Base-by-base conservation (phyloP, 1,139 yeast species). In the Meyerozyma elateridarum region DNA sequence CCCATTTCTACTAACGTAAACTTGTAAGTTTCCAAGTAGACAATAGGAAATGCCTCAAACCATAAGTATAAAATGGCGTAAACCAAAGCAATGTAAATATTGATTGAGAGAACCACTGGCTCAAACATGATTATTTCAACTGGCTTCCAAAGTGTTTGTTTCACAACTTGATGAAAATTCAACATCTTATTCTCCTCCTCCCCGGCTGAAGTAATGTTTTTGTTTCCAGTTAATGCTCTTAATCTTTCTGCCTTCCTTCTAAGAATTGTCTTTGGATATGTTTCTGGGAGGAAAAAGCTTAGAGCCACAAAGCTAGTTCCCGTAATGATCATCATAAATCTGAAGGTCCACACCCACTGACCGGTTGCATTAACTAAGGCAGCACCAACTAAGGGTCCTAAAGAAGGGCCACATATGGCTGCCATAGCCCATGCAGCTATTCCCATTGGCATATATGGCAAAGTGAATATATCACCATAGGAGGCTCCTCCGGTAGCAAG, bases 401-500 rank as follows among this genome's bases (percentile, higher is more conserved):
- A 37, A 5, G 57, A 41, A 8, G 65, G 65, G 6, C 62, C 65
- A 37, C 52, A 47, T 12, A 58, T 54, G 1, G 59, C 57, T 29
- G 56, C 55, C 17, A 59, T 32, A n/a, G 55, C 43, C 65, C 66
- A 58, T 6, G 45, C 34, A 8, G 56, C 55, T 20, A 59, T 37
- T 8, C 58, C 52, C 25, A 52, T 37, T 12, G 61, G 61, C 20
- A 57, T 42, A 31, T 50, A 49, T n/a, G 59, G 51, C 5, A 43
- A 22, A 5, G 39, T 16, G 15, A 54, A 42, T 20, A 60, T 47
- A 36, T 61, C 68, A 25, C 56, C 51, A 30, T 57, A 44, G 4
- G 61, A 53, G 4, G 66, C 68, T 31, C 63, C 67, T 30, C 68
- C 68, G 6, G 65, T 60, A 4, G 61, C 56, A 31, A 63, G 49